Evolutionary conservation across 352 stramenopile genomes (phyloP), one percentile per base, ranked within the genome.

Genomic region (Plasmopara halstedii): DNA sequence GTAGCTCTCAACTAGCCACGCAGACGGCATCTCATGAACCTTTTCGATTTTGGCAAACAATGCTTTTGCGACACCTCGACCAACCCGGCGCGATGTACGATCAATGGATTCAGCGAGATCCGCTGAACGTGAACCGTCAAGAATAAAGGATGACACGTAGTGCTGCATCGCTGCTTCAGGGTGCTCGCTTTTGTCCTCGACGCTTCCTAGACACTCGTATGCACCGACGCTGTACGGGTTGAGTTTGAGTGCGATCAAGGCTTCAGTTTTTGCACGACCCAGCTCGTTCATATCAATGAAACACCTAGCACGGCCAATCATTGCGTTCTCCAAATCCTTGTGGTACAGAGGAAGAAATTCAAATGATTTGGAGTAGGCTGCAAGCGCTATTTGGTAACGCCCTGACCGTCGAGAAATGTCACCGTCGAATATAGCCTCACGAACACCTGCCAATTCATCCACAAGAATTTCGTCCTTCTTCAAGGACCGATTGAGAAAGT

Each of bases 1-100:
- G 62, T 93, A 93, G 60, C 81, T 93, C 8, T 85, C 20, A 93
- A 67, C 81, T 19, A 93, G 67, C 81, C 81, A 93, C 14, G 61
- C 46, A 10, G 78, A 85, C 25, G 81, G 81, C 10, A 93, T 56
- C 13, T 85, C 71, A 47, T 88, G 78, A 15, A 79, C 58, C 53
- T 80, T 71, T 27, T 82, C 60, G 73, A 90, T 88, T 9, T 66
- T 60, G 4, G 64, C 64, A 43, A 89, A 93, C 11, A 84, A 64
- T 21, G 67, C 53, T 45, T 87, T 89, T 19, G 81, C 81, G 22
- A 79, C 69, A 26, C 69, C 46, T 29, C 81, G 68, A 26, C 78
- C 81, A 10, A 93, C 79, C 15, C 61, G 31, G 14, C 79, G 79
- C 13, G 81, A 81, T 9, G 81, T 69, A 10, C 81, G 78, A 40